Evolutionary conservation across 73 alveolate species (phyloP).

Genomic region (Breviolum minutum): DNA sequence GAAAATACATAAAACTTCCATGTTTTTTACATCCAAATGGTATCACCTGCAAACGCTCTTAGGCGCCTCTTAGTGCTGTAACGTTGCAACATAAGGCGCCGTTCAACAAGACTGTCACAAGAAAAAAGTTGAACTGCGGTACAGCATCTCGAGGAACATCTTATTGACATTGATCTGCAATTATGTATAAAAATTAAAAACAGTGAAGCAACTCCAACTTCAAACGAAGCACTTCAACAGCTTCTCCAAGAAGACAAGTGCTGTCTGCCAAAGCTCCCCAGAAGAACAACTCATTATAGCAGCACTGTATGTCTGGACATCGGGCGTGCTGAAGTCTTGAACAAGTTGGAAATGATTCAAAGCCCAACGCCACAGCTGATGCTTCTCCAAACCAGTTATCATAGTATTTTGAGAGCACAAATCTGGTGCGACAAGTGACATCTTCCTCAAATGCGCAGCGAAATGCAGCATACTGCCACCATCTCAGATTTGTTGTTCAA

Average conservation of each 20-base stretch:
- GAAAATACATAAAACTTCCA: too few species aligned
- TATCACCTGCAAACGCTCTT: too few species aligned
- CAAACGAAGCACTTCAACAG: background rate
- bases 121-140: too few species aligned
- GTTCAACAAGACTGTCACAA: too few species aligned
- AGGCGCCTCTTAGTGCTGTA: too few species aligned
- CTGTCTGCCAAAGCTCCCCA: background rate
- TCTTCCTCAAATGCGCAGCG: background rate
- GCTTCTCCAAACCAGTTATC: background rate
- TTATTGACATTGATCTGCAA: background rate
- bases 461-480: too few species aligned
- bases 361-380: background rate
- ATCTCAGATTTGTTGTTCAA: too few species aligned
- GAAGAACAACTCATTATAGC: background rate
- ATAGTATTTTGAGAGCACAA: background rate
- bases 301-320: background rate
- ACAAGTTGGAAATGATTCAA: background rate
- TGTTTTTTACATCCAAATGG: too few species aligned
- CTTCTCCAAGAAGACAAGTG: background rate
- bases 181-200: too few species aligned
- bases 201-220: background rate
- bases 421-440: background rate
- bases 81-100: too few species aligned
- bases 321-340: background rate
- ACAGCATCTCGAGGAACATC: too few species aligned